Percentiles rank a stretch among this genome's conserved stretches.
These are phyloP conservation scores for Marasmius fiardii DNA, from an alignment of 1,284 basidiomycete species.

Conservation along the genomic window DNA sequence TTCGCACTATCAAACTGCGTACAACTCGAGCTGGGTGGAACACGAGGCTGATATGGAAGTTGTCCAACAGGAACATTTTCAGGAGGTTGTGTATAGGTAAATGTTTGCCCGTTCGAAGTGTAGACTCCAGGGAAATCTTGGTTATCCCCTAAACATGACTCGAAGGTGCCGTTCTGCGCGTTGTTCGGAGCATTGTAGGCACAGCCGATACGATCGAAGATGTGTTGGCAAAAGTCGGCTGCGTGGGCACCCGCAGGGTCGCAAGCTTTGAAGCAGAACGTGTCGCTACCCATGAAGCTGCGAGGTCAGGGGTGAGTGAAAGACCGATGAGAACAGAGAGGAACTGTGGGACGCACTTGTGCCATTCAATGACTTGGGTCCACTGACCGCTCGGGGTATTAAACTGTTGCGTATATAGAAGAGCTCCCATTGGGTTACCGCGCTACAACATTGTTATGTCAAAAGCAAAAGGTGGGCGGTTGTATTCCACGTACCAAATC, in stretches of 20 bases:
- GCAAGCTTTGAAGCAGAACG: slow-evolving; percentile 57
- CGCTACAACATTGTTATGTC: slow-evolving; percentile 35
- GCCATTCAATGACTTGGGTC: slow-evolving; percentile 52
- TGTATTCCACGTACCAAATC: slow-evolving; percentile 40
- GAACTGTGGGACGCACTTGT: slow-evolving; percentile 31
- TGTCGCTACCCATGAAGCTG: slow-evolving; percentile 62
- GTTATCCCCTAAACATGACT: slow-evolving; percentile 60
- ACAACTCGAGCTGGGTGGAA: slow-evolving; percentile 64
- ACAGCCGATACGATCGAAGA: slow-evolving; percentile 68
- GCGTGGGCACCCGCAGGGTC: slow-evolving; percentile 52
- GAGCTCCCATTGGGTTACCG: slow-evolving; percentile 60
- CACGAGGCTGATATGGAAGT: slow-evolving; percentile 55
- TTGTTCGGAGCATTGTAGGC: slow-evolving; percentile 64
- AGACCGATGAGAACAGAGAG: too few species aligned
- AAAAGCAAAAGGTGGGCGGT: not conserved
- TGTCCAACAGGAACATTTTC: slow-evolving; percentile 51
- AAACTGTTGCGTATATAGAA: slow-evolving; percentile 61
- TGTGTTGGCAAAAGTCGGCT: slow-evolving; percentile 55
- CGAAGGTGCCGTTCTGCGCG: slow-evolving; percentile 43
- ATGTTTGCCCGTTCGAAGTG: slow-evolving; percentile 36
- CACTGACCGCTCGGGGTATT: slow-evolving; percentile 39
- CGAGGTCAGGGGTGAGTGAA: too few species aligned
- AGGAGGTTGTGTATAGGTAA: slow-evolving; percentile 55
- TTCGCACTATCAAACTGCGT: slow-evolving; percentile 45
- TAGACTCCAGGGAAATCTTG: slow-evolving; percentile 51